phyloP scores from a whole-genome alignment of 2,329 filamentous ascomycete genomes.

The Trichophyton rubrum region DNA sequence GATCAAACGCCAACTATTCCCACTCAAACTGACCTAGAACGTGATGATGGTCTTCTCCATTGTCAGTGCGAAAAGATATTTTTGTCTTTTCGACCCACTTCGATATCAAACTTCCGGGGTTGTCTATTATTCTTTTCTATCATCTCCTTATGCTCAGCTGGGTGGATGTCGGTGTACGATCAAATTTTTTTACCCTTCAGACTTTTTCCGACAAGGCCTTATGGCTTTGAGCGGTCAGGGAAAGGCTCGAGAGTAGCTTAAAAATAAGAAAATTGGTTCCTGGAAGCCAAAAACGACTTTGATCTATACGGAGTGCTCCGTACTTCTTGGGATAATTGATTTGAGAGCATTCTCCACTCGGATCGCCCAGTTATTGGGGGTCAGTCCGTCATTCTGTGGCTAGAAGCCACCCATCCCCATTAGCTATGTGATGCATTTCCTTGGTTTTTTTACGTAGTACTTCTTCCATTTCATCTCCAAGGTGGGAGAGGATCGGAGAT shows the following conservation, averaged over 20 bases:
- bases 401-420: not conserved
- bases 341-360: not conserved
- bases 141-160: not conserved
- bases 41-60: not conserved
- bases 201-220: not conserved
- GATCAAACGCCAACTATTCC: not conserved
- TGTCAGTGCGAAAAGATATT: not conserved
- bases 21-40: not conserved
- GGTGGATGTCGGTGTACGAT: not conserved
- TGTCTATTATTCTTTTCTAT: not conserved
- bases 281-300: not conserved
- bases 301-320: not conserved
- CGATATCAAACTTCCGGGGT: not conserved
- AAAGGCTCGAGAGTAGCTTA: not conserved
- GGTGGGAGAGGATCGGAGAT: not conserved
- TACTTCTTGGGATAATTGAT: not conserved
- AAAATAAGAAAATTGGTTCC: not conserved
- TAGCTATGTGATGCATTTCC: not conserved
- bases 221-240: not conserved
- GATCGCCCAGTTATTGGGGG: not conserved
- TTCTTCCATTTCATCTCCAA: not conserved
- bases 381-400: not conserved
- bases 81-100: not conserved
- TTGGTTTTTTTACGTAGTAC: not conserved
- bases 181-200: not conserved